A percentile compares a stretch with the other conserved stretches of the same genome.
Conservation (phyloP, 2,329 filamentous ascomycete genomes). For the Aspergillus terreus region DNA sequence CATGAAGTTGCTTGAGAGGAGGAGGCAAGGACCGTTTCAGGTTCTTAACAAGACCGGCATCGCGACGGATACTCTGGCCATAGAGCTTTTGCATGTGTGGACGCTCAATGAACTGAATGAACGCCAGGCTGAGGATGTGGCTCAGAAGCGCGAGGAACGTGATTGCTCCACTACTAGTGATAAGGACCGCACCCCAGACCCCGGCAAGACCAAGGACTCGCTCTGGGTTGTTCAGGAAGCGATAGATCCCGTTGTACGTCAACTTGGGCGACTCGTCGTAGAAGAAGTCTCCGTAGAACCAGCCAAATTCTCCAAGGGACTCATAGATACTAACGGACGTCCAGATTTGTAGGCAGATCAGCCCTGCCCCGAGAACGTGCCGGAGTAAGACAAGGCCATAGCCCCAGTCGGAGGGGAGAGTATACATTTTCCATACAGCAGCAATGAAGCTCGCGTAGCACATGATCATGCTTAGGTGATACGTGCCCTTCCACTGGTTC, state of each 20-base stretch:
- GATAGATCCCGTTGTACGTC: slow-evolving; percentile 95
- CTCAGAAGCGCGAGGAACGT: slow-evolving; percentile 82
- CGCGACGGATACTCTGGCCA: slow-evolving; percentile 73
- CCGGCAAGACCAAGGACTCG: slow-evolving; percentile 88
- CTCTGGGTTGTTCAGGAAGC: slow-evolving; percentile 96
- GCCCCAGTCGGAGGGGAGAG: slow-evolving; percentile 77
- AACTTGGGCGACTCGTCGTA: slow-evolving; percentile 84
- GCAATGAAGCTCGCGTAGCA: slow-evolving; percentile 85
- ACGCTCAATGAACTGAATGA: slow-evolving; percentile 90
- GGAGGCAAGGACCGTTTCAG: slow-evolving; percentile 81
- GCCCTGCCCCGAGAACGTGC: slow-evolving; percentile 75
- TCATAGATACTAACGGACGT: slow-evolving; percentile 91
- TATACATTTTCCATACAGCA: slow-evolving; percentile 95
- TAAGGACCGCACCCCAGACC: slow-evolving; percentile 91
- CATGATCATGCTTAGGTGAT: slow-evolving; percentile 87
- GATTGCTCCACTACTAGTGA: slow-evolving; percentile 83
- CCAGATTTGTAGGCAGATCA: slow-evolving; percentile 88
- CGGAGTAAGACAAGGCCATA: slow-evolving; percentile 82
- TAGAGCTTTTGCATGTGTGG: slow-evolving; percentile 99
- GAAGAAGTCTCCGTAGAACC: slow-evolving; percentile 99
- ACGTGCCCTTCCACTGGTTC: slow-evolving; percentile 96
- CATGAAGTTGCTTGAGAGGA: slow-evolving; percentile 77
- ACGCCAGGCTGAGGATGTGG: slow-evolving; percentile 78
- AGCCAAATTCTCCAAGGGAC: slow-evolving; percentile 93
- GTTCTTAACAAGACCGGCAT: slow-evolving; percentile 89